A percentile compares a stretch with the other conserved stretches of the same genome.
phyloP scores from a whole-genome alignment of 225 moss, liverwort and hornwort species.

The Anthoceros angustus region DNA sequence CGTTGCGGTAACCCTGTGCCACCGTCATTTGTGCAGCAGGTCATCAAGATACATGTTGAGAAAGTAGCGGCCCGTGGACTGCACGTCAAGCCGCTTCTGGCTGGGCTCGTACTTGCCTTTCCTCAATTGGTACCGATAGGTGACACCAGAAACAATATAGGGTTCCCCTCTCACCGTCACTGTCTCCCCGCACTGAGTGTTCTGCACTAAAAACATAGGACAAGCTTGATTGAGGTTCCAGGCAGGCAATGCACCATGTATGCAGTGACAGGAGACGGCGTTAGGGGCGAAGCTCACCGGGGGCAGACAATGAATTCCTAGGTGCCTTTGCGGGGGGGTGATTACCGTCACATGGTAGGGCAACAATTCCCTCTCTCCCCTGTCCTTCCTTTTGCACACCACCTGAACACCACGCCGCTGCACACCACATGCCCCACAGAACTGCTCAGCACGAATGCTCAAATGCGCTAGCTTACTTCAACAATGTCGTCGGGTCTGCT shows the following conservation, averaged over 20 bases:
- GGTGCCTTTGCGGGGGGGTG: slow-evolving; percentile 62
- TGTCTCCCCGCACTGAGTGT: slow-evolving; percentile 88
- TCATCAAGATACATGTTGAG: slow-evolving; percentile 59
- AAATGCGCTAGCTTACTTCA: too few species aligned
- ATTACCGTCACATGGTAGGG: slow-evolving; percentile 75
- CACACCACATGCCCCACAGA: slow-evolving; percentile 2
- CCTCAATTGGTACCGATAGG: slow-evolving; percentile 70
- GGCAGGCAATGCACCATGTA: neutral
- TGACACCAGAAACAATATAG: slow-evolving; percentile 79
- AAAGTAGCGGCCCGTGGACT: slow-evolving; percentile 69
- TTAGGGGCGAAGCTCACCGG: slow-evolving; percentile 25
- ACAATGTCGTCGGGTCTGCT: neutral
- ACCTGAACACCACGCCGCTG: slow-evolving; percentile 32
- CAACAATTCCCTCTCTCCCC: slow-evolving; percentile 52
- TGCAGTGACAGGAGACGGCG: neutral
- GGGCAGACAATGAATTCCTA: slow-evolving; percentile 73
- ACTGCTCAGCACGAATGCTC: too few species aligned
- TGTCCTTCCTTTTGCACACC: slow-evolving; percentile 61
- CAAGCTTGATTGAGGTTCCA: too few species aligned
- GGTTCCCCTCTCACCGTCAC: slow-evolving; percentile 77
- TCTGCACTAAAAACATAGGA: slow-evolving; percentile 21
- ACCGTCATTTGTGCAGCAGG: slow-evolving; percentile 15
- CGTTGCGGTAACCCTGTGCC: too few species aligned
- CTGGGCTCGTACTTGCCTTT: slow-evolving; percentile 76
- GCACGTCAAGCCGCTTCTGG: slow-evolving; percentile 74